A percentile compares a stretch with the other conserved stretches of the same genome.
Evolutionary conservation across 225 moss, liverwort and hornwort genomes (phyloP).

Genomic region (Climacium dendroides): DNA sequence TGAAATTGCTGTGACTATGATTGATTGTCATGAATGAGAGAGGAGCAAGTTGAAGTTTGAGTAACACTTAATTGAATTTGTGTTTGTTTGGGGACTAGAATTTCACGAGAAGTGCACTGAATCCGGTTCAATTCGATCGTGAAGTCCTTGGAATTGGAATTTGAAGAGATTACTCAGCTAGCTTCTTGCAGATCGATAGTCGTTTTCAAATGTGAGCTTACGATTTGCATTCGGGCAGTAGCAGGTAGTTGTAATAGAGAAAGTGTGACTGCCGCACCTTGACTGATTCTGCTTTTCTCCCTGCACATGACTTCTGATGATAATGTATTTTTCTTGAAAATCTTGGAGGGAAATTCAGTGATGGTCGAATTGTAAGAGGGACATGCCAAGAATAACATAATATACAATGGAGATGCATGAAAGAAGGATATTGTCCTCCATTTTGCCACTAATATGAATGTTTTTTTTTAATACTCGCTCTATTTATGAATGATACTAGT

Average conservation of each 20-base stretch:
- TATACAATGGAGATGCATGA: too few species aligned
- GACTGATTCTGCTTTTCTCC: too few species aligned
- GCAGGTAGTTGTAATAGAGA: not conserved
- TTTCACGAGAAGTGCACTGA: not conserved
- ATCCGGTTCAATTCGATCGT: not conserved
- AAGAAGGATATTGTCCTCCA: not conserved
- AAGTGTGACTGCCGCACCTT: not conserved
- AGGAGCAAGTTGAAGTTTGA: not conserved
- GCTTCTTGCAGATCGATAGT: too few species aligned
- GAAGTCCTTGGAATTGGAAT: not conserved
- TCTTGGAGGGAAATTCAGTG: not conserved
- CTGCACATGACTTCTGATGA: not conserved
- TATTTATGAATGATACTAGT: too few species aligned
- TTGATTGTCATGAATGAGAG: not conserved
- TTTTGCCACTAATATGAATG: not conserved
- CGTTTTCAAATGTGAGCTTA: not conserved
- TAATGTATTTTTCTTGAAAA: not conserved
- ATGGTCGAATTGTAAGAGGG: too few species aligned
- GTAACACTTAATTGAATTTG: not conserved
- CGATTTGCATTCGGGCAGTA: not conserved
- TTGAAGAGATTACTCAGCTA: not conserved
- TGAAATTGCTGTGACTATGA: not conserved
- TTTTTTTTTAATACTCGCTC: too few species aligned
- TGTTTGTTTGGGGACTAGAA: too few species aligned
- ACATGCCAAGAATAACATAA: too few species aligned